phyloP scores from a whole-genome alignment of 768 basidiomycete species.

The Mycena chlorophos region DNA sequence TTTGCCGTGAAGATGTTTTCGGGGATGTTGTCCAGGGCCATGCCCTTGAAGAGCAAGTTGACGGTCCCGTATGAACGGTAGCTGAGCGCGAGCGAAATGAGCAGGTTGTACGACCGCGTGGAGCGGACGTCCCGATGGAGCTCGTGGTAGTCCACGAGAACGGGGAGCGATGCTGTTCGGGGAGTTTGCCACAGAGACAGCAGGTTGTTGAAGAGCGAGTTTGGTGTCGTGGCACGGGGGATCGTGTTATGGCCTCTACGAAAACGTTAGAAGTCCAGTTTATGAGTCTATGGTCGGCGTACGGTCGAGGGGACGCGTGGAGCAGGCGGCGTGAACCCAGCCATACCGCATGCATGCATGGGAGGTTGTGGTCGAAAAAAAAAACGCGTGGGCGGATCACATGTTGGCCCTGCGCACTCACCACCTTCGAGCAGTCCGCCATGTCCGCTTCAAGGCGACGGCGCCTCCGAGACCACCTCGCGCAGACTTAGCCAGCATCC shows the following conservation, averaged over 20 bases:
- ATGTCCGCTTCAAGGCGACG: slow-evolving; percentile 16
- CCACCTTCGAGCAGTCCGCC: background rate
- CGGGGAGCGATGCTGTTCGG: slow-evolving; percentile 34
- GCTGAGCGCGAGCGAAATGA: slow-evolving; percentile 51
- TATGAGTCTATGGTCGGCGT: background rate
- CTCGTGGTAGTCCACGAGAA: slow-evolving; percentile 52
- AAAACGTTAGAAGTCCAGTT: background rate
- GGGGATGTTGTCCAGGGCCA: slow-evolving; percentile 44
- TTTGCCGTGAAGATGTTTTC: slow-evolving; percentile 57
- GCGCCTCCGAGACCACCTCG: slow-evolving; percentile 11
- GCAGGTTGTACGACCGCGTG: slow-evolving; percentile 47
- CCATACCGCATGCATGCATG: slow-evolving; percentile 1
- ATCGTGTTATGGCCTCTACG: background rate
- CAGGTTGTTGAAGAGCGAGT: slow-evolving; percentile 44
- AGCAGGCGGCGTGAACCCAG: slow-evolving; percentile 2
- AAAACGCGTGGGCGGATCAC: background rate
- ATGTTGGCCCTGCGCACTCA: background rate
- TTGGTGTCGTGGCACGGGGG: slow-evolving; percentile 29
- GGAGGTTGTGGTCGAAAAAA: background rate
- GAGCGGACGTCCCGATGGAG: slow-evolving; percentile 38
- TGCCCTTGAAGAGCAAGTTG: slow-evolving; percentile 44
- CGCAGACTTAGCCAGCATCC: slow-evolving; percentile 19
- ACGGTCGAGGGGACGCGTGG: background rate
- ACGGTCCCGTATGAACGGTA: slow-evolving; percentile 49
- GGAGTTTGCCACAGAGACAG: slow-evolving; percentile 36